A percentile compares a stretch with the other conserved stretches of the same genome.
phyloP scores from a whole-genome alignment of 345 rosid genomes.

The Mangifera indica region DNA sequence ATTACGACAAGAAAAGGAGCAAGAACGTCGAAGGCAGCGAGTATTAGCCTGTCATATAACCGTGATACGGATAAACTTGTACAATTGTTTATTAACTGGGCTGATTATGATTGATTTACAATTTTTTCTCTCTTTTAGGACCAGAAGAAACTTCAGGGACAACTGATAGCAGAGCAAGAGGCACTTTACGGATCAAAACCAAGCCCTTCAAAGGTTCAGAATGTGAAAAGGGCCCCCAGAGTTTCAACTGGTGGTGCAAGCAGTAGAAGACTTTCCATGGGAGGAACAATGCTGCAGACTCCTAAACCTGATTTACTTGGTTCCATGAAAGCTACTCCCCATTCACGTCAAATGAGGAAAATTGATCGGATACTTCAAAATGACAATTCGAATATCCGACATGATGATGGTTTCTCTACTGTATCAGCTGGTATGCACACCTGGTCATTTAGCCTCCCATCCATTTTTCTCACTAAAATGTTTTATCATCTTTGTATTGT shows the following conservation, averaged over 20 bases:
- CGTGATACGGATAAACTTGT: neutral
- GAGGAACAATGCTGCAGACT: conserved; percentile 66
- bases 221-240: conserved; percentile 69
- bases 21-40: conserved; percentile 83
- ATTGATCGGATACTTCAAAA: conserved; percentile 42
- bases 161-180: conserved; percentile 89
- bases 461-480: too few relatives aligned
- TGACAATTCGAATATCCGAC: conserved; percentile 37
- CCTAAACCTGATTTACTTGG: conserved; percentile 55
- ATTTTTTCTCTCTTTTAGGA: conserved; percentile 50
- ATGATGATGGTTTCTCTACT: conserved; percentile 44
- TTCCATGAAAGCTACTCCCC: conserved; percentile 43
- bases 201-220: conserved; percentile 83
- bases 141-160: conserved; percentile 97
- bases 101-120: conserved; percentile 5
- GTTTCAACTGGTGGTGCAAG: conserved; percentile 74
- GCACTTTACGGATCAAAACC: conserved; percentile 93
- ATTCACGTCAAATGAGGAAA: conserved; percentile 53
- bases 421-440: conserved; percentile 54
- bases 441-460: too few relatives aligned
- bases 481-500: too few relatives aligned
- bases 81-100: neutral
- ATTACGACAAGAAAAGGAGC: conserved; percentile 86
- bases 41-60: conserved; percentile 34
- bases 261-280: conserved; percentile 71